Percentiles rank a stretch among this genome's conserved stretches.
These are phyloP conservation scores for Cutaneotrichosporon sp. DNA, from an alignment of 1,284 basidiomycete genomes.

Conservation along the genomic window DNA sequence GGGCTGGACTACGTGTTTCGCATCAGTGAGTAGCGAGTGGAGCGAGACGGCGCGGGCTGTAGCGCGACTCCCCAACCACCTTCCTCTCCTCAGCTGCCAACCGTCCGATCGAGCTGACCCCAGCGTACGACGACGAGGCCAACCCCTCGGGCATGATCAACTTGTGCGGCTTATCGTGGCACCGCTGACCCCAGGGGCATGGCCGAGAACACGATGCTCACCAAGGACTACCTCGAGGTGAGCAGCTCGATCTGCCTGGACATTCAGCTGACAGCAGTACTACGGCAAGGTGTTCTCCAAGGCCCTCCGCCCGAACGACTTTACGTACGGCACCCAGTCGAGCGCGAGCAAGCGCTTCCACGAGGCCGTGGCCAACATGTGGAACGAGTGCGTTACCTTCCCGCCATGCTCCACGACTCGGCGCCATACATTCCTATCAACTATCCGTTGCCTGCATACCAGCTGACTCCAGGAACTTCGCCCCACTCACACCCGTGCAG, in stretches of 20 bases:
- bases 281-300: conserved; percentile 15
- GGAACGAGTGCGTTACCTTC: conserved; percentile 20
- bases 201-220: conserved; percentile 25
- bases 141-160: conserved; percentile 23
- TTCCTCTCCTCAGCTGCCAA: background rate
- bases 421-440: background rate
- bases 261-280: conserved; percentile 14
- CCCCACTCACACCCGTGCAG: conserved; percentile 30
- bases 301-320: conserved; percentile 15
- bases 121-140: conserved; percentile 17
- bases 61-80: too few species aligned
- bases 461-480: conserved; percentile 23
- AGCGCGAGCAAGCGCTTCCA: conserved; percentile 14
- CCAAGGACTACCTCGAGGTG: conserved; percentile 21
- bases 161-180: conserved; percentile 3
- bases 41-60: background rate
- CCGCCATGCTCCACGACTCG: background rate
- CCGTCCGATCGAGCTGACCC: background rate
- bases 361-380: conserved; percentile 23
- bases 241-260: background rate
- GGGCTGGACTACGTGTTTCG: conserved; percentile 20
- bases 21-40: conserved; percentile 16
- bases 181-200: conserved; percentile 17
- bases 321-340: conserved; percentile 23
- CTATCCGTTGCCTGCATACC: too few species aligned